A percentile compares a stretch with the other conserved stretches of the same genome.
Conservation (phyloP, 2,329 filamentous ascomycete genomes). For the Fusarium graminum region DNA sequence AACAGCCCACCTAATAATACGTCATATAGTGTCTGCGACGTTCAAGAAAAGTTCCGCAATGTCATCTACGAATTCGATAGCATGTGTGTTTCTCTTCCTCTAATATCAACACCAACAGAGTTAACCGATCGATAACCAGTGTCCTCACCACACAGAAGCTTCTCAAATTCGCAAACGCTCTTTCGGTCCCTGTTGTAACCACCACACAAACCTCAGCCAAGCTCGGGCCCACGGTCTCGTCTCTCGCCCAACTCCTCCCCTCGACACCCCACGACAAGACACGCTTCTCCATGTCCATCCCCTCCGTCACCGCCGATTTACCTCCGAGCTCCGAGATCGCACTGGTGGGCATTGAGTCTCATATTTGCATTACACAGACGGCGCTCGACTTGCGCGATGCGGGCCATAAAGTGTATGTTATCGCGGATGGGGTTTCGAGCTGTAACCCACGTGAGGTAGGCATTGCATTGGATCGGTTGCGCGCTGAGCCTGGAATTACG, state of each 20-base stretch:
- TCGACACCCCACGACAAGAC: constrained; percentile 83
- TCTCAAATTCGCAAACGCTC: constrained; percentile 71
- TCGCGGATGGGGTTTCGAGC: constrained; percentile 91
- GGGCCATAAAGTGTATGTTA: constrained; percentile 85
- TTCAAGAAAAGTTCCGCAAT: constrained; percentile 91
- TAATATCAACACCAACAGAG: constrained; percentile 2
- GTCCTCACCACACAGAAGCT: constrained; percentile 77
- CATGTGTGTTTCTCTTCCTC: constrained; percentile 66
- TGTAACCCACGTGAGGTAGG: constrained; percentile 85
- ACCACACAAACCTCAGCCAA: constrained; percentile 87
- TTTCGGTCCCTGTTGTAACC: constrained; percentile 82
- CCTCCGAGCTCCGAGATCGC: constrained; percentile 69
- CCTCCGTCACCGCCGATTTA: constrained; percentile 66
- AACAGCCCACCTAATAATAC: not conserved
- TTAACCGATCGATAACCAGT: constrained; percentile 56
- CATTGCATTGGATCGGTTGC: constrained; percentile 81
- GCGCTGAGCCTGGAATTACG: constrained; percentile 76
- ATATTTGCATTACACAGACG: constrained; percentile 96
- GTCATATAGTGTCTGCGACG: constrained; percentile 81
- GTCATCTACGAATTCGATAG: constrained; percentile 89
- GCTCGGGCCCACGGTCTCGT: constrained; percentile 82
- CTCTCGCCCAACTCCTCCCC: constrained; percentile 71
- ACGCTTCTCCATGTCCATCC: constrained; percentile 87
- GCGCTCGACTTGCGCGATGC: constrained; percentile 80
- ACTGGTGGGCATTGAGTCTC: constrained; percentile 90